Percentiles rank a stretch among this genome's conserved stretches.
These are phyloP conservation scores for Stephanodiscus minutulus DNA, from an alignment of 108 stramenopile genomes.

Conservation along the genomic window DNA sequence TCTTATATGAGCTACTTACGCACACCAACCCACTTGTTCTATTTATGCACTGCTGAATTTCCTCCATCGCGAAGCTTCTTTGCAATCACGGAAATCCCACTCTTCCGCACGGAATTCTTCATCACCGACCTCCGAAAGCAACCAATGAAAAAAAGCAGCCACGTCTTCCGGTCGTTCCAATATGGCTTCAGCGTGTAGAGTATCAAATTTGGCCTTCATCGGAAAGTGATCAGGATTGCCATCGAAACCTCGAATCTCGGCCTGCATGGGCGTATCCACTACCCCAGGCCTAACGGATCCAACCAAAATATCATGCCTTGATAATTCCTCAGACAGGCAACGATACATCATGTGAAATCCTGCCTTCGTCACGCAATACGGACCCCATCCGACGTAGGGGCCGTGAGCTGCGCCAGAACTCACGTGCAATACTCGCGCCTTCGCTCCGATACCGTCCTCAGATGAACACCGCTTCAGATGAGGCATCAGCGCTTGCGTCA, in stretches of 20 bases:
- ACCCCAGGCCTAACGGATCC: conserved; percentile 69
- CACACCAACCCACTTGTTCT: background rate
- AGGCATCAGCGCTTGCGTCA: conserved; percentile 63
- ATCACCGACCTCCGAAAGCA: conserved; percentile 38
- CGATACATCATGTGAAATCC: conserved; percentile 69
- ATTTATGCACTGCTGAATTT: conserved; percentile 22
- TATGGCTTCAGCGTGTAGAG: conserved; percentile 25
- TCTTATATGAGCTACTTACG: background rate
- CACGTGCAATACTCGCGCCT: conserved; percentile 53
- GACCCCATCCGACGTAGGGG: conserved; percentile 68
- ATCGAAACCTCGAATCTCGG: conserved; percentile 51
- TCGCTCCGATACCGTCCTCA: conserved; percentile 15
- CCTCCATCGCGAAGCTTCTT: conserved; percentile 34
- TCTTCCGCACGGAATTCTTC: conserved; percentile 36
- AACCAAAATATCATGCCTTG: conserved; percentile 43
- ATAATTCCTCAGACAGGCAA: conserved; percentile 50
- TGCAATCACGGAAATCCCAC: conserved; percentile 33
- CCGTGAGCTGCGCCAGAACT: conserved; percentile 59
- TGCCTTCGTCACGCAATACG: conserved; percentile 69
- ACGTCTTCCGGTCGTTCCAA: conserved; percentile 37
- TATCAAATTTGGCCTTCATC: conserved; percentile 40
- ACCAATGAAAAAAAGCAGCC: conserved; percentile 39
- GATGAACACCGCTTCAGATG: conserved; percentile 39
- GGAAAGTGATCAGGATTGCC: conserved; percentile 46
- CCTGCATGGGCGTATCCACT: conserved; percentile 79